phyloP scores from a whole-genome alignment of 495 filamentous ascomycete genomes.

The Talaromyces borbonicus region DNA sequence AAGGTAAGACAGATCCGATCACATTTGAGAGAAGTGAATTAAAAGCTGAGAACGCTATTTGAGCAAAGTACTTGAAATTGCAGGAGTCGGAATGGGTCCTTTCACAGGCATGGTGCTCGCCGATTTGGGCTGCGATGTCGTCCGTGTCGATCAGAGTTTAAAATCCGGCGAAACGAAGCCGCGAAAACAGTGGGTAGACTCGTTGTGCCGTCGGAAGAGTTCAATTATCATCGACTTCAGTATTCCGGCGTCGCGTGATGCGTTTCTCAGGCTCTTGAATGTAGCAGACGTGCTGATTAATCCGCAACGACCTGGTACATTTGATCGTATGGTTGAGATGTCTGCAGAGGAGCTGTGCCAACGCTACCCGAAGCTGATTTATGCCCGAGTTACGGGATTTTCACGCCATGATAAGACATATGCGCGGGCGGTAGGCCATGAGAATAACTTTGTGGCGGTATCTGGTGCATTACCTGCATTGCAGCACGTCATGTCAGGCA shows the following conservation, averaged over 20 bases:
- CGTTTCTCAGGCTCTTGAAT: not conserved
- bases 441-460: conserved; percentile 6
- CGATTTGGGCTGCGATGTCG: conserved; percentile 14
- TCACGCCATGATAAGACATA: not conserved
- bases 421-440: conserved; percentile 1
- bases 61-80: conserved; percentile 2
- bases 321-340: conserved; percentile 4
- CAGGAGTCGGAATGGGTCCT: conserved; percentile 7
- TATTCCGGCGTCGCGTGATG: not conserved
- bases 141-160: not conserved
- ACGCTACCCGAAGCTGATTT: conserved; percentile 1
- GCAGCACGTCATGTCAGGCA: not conserved
- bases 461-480: conserved; percentile 5
- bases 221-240: conserved; percentile 4
- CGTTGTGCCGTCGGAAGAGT: conserved; percentile 2
- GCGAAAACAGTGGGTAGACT: conserved; percentile 2
- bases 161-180: not conserved
- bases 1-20: not conserved
- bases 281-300: conserved; percentile 5
- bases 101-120: conserved; percentile 17
- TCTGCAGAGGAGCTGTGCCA: conserved; percentile 3
- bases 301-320: not conserved
- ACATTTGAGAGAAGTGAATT: not conserved
- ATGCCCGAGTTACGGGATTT: conserved; percentile 4
- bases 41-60: not conserved